Evolutionary conservation across 2,329 filamentous ascomycete genomes (phyloP), one percentile per base, ranked within the genome.

Genomic region (Ophiostoma ips): DNA sequence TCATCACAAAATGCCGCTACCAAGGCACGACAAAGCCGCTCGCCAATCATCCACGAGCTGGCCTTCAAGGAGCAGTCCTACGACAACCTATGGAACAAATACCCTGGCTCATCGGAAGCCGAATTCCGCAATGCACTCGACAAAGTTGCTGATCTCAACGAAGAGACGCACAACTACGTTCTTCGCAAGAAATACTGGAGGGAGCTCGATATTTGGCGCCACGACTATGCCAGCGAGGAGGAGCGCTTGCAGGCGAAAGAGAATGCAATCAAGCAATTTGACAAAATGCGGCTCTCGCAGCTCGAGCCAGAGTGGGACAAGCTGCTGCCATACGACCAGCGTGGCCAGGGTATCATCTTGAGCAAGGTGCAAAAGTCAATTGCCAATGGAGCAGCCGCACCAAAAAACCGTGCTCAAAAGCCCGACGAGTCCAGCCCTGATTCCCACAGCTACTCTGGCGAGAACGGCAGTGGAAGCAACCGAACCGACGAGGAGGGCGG

Each of bases 161-260:
- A 67, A 5, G 61, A 66, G 2, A 64, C 64, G 5, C 69, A 74
- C 53, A 77, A 70, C 55, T 83, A 74, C 70, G 63, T 66, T 33
- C 63, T 82, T 56, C 71, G 72, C 53, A 77, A 75, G 63, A 64
- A 68, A 21, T 76, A 71, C 54, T 83, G 73, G 71, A 80, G 73
- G 61, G 79, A 83, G 55, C 68, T 83, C 13, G 77, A 83, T 56
- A 75, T 81, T 19, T 83, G 75, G 71, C 73, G 70, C 51, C 80
- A 79, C 60, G 65, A 73, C 28, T 83, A 82, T 58, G 66, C 68
- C 41, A 67, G 62, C 35, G 63, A 70, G 16, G 70, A 73, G 31
- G 71, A 78, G 53, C 73, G 79, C 30, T 69, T 86, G 60, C 65
- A 71, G 57, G 72, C 76, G 54, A 73, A 82, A 60, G 69, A 84